Evolutionary conservation across 192 early-diverging fungal species (phyloP).

Genomic region (Linnemannia elongata): DNA sequence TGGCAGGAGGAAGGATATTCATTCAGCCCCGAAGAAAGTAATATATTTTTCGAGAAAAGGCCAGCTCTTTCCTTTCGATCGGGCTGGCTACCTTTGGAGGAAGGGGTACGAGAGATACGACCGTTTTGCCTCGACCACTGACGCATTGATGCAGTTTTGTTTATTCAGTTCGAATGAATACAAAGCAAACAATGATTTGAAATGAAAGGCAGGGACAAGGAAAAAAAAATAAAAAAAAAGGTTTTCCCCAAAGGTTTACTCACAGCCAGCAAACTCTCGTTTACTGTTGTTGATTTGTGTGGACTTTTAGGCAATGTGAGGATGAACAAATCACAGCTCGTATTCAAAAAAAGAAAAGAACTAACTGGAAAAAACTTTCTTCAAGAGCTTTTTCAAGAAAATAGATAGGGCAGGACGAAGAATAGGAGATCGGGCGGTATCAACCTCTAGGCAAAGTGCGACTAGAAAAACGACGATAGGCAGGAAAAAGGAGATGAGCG

Average conservation of each 20-base stretch:
- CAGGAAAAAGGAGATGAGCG: neutral
- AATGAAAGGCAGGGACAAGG: too few relatives aligned
- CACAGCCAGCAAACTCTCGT: neutral
- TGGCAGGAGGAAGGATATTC: neutral
- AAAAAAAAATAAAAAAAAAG: too few relatives aligned
- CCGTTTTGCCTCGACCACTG: neutral
- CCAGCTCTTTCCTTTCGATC: neutral
- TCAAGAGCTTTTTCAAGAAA: constrained; percentile 4
- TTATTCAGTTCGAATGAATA: neutral
- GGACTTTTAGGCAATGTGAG: neutral
- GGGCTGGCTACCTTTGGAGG: neutral
- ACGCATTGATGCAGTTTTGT: neutral
- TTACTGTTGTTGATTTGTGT: neutral
- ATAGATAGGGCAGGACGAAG: neutral
- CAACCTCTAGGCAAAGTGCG: too few relatives aligned
- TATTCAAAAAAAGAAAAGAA: neutral
- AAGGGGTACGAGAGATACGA: neutral
- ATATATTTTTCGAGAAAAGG: neutral
- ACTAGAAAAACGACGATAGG: neutral
- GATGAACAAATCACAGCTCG: neutral
- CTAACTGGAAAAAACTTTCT: neutral
- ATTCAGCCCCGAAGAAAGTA: neutral
- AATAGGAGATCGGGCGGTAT: too few relatives aligned
- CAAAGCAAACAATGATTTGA: neutral
- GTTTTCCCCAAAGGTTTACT: neutral